Base-by-base conservation (phyloP, 441 rosid genomes). In the Adansonia grandidieri region DNA sequence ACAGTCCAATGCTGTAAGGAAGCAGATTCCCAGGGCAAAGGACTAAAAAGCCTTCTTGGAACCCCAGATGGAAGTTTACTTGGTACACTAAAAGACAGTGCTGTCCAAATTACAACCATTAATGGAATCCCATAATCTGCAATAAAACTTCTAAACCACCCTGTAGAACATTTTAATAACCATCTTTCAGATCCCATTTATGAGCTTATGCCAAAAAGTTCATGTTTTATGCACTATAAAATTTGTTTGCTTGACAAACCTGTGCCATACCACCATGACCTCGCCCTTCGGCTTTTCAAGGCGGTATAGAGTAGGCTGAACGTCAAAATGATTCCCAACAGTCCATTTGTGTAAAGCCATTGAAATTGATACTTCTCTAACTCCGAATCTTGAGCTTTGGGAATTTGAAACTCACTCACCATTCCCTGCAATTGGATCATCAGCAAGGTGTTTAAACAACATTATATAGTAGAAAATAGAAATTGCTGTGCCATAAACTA, bases 41-140 rank as follows among this genome's bases (percentile, higher is more conserved):
- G 95, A 76, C 89, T 28, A 13, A 80, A 77, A 24, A 94, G 85
- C 83, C 91, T 89, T 84, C 98, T 89, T 0, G 98, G 97, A 86
- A 94, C 92, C 53, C 90, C 97, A 37, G 81, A 32, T 50, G 97
- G 97, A 78, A 93, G 86, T 71, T 82, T 70, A 19, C 71, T 80
- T 3, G 97, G 95, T 32, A 82, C 84, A 61, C 78, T 57, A 80
- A 81, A 91, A 17, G 97, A 90, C 78, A 91, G 17, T 65, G 81
- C 86, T 4, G 96, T 83, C 95, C 94, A 94, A 69, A 89, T 9
- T 64, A 94, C 79, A 68, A 94, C 95, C 94, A 91, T 89, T 19
- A 92, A 79, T n/a, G 97, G 94, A 74, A 90, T 93, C 71, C 97
- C 97, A 74, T 95, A 95, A 80, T 95, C 98, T 22, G 95, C 93